phyloP scores from a whole-genome alignment of 305 asterid genomes.

The Solanum hybrid region DNA sequence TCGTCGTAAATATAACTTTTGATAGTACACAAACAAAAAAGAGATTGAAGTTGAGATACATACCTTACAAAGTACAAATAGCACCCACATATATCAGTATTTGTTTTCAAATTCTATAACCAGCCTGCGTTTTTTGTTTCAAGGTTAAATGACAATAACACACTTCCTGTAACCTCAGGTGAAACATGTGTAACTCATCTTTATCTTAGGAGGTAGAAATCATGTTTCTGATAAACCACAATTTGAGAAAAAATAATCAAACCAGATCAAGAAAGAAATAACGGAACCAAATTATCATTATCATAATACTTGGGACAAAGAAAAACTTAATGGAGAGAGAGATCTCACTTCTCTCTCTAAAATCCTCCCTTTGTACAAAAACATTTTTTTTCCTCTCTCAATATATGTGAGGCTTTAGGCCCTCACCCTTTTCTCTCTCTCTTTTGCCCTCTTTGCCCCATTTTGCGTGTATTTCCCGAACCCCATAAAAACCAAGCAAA shows the following conservation, averaged over 20 bases:
- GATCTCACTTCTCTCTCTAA: neutral
- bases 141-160: neutral
- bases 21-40: neutral
- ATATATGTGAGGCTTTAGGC: constrained; percentile 7
- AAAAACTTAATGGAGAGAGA: neutral
- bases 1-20: neutral
- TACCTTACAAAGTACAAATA: neutral
- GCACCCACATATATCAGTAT: too few species aligned
- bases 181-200: neutral
- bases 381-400: neutral
- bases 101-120: neutral
- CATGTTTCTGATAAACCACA: neutral
- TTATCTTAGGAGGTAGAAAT: neutral
- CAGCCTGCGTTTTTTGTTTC: rapidly evolving
- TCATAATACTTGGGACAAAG: neutral
- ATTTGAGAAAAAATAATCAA: neutral
- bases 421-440: neutral
- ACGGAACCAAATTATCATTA: neutral
- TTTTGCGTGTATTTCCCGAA: neutral
- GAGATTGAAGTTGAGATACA: neutral
- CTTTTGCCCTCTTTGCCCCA: constrained; percentile 3
- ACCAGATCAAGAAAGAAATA: too few species aligned
- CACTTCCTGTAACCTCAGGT: neutral
- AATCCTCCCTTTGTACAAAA: neutral
- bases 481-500: neutral